phyloP scores from a whole-genome alignment of 1,284 basidiomycete species.

The Papiliotrema laurentii region DNA sequence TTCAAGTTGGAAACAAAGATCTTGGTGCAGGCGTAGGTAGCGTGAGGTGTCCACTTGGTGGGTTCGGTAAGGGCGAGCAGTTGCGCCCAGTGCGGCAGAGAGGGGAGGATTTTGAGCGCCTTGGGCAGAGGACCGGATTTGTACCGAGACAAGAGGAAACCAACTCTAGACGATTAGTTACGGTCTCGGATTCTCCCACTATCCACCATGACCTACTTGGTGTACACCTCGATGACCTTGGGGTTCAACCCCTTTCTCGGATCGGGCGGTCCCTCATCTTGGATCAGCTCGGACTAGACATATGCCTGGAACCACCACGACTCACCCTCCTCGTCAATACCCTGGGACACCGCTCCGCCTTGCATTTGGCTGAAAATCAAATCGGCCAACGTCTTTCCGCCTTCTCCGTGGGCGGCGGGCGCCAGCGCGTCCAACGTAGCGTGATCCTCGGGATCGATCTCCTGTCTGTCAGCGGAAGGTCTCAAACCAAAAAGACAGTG shows the following conservation, averaged over 20 bases:
- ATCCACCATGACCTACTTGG: constrained; percentile 60
- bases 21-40: constrained; percentile 86
- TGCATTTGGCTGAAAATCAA: constrained; percentile 90
- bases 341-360: constrained; percentile 56
- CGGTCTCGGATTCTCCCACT: not conserved
- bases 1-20: constrained; percentile 98
- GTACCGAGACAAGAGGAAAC: constrained; percentile 80
- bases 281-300: not conserved
- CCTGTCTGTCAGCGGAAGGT: constrained; percentile 50
- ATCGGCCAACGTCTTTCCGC: constrained; percentile 79
- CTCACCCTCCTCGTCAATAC: constrained; percentile 33
- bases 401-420: constrained; percentile 11
- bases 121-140: constrained; percentile 95
- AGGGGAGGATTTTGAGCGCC: constrained; percentile 96
- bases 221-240: constrained; percentile 93
- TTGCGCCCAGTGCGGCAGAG: constrained; percentile 92
- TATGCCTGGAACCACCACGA: constrained; percentile 48
- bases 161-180: constrained; percentile 59
- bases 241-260: constrained; percentile 91
- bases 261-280: constrained; percentile 61
- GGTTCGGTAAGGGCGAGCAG: constrained; percentile 90
- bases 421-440: constrained; percentile 70
- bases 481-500: not conserved
- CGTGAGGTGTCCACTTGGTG: constrained; percentile 92
- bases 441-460: constrained; percentile 84